Evolutionary conservation across 1,139 yeast genomes (phyloP).

Genomic region (Nadsonia starkeyi-henricii): DNA sequence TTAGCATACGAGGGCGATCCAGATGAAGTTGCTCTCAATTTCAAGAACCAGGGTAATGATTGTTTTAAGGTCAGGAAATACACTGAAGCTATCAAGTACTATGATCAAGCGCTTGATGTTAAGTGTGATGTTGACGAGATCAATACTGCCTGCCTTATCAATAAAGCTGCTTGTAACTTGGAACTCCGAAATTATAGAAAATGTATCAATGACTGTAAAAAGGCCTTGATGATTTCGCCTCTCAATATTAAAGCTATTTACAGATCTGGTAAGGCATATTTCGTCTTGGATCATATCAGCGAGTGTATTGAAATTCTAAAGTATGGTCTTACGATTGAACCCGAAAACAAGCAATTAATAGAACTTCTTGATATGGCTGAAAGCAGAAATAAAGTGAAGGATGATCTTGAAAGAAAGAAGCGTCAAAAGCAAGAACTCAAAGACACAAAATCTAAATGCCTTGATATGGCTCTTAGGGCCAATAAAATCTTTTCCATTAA

Average conservation of each 20-base stretch:
- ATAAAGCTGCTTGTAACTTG: conserved; percentile 85
- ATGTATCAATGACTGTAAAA: conserved; percentile 77
- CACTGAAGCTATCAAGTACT: conserved; percentile 61
- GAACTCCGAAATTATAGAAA: conserved; percentile 64
- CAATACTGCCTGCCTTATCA: conserved; percentile 51
- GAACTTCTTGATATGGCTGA: conserved; percentile 18
- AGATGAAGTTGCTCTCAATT: conserved; percentile 75
- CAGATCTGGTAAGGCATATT: conserved; percentile 73
- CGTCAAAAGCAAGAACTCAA: conserved; percentile 25
- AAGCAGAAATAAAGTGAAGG: conserved; percentile 18
- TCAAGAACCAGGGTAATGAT: conserved; percentile 88
- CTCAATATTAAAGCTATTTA: conserved; percentile 70
- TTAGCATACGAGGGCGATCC: conserved; percentile 95
- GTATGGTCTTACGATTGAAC: conserved; percentile 50
- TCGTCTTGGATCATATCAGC: conserved; percentile 48
- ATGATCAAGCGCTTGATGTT: conserved; percentile 67
- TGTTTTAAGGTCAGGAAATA: conserved; percentile 58
- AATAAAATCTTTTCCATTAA: conserved; percentile 13
- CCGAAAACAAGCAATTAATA: conserved; percentile 38
- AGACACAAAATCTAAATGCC: conserved; percentile 21
- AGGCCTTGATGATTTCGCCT: conserved; percentile 52
- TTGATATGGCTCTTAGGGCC: conserved; percentile 24
- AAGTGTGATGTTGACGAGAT: conserved; percentile 34
- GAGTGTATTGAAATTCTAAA: conserved; percentile 58
- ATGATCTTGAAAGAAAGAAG: conserved; percentile 16